Conservation (phyloP, 192 early-diverging fungal species). For the Pecoramyces ruminantium region DNA sequence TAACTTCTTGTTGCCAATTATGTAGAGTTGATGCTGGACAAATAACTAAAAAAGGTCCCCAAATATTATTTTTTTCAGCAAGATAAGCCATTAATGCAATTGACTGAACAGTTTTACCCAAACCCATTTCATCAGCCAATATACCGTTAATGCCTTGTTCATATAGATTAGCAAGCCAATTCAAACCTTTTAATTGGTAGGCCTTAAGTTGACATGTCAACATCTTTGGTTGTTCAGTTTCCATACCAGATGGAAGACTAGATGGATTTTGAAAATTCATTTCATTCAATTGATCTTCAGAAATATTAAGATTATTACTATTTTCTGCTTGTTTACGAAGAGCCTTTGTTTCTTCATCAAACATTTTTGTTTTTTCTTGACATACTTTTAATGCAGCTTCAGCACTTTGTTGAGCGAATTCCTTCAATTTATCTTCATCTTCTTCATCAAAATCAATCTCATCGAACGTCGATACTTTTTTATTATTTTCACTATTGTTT, state of each 20-base stretch:
- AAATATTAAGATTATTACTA: conserved; percentile 5
- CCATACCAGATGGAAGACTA: conserved; percentile 47
- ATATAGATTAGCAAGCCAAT: conserved; percentile 72
- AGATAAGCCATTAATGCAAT: conserved; percentile 78
- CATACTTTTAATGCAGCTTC: conserved; percentile 59
- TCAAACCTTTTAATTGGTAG: conserved; percentile 69
- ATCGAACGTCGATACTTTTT: conserved; percentile 12
- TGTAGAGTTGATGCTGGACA: conserved; percentile 75
- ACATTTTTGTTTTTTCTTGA: conserved; percentile 41
- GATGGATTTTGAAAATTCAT: conserved; percentile 78
- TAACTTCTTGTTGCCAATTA: conserved; percentile 85
- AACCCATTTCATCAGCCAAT: conserved; percentile 71
- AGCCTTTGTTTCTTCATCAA: conserved; percentile 35
- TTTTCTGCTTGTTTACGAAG: conserved; percentile 14
- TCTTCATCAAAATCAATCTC: conserved; percentile 66
- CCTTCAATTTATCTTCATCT: conserved; percentile 47
- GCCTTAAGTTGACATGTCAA: conserved; percentile 69
- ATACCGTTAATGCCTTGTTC: conserved; percentile 86
- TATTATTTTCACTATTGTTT: background rate
- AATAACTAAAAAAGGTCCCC: conserved; percentile 84
- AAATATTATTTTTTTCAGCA: conserved; percentile 68
- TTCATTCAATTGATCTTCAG: conserved; percentile 31
- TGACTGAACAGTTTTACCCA: conserved; percentile 81
- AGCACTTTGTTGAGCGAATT: conserved; percentile 53
- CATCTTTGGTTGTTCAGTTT: conserved; percentile 68